Base-by-base conservation (phyloP, 495 filamentous ascomycete species). In the Amphirosellinia nigrospora region DNA sequence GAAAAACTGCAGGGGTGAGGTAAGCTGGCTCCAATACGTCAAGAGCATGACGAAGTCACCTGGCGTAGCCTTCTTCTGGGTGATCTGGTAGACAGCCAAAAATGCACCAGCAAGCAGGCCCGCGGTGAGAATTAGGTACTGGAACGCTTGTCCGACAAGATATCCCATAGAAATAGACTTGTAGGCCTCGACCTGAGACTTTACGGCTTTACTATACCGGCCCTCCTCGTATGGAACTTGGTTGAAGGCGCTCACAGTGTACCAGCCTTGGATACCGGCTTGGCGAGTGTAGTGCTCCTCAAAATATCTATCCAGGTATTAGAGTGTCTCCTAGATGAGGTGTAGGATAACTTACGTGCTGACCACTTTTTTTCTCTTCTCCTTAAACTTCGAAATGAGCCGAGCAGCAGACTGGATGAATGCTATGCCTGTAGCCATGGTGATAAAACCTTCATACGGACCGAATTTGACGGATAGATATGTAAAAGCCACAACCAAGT, bases 241-340 rank as follows among this genome's bases (percentile, higher is more conserved):
- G 75, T 94, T 94, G 82, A 94, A 93, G 73, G 89, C 88, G 64
- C 83, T 85, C 30, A 92, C 91, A 16, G 91, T 91, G 30, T 85
- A 80, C 91, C 92, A 94, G 43, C 87, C 89, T 66, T 85, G 83
- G 61, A 93, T 87, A 2, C 87, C 86, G 61, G 91, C 88, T 71
- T 88, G 85, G 66, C 90, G 84, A 26, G 89, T 82, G 60, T 86
- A 87, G 60, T 83, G 81, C 73, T 91, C 87, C 72, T 88, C 84
- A 41, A 87, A 87, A 65, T 77, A 82, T 26, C 76, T 78, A 71
- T n/a, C n/a, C 43, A 26, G 41, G 21, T 13, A 23, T 73, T 78
- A 65, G 62, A 28, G 4, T 50, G 7, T 15, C 11, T 28, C 6
- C 32, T 23, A 6, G 16, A 45, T 9, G 53, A 70, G 39, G 23